Conservation (phyloP, 306 rosid species). For the Lathyrus sativus region DNA sequence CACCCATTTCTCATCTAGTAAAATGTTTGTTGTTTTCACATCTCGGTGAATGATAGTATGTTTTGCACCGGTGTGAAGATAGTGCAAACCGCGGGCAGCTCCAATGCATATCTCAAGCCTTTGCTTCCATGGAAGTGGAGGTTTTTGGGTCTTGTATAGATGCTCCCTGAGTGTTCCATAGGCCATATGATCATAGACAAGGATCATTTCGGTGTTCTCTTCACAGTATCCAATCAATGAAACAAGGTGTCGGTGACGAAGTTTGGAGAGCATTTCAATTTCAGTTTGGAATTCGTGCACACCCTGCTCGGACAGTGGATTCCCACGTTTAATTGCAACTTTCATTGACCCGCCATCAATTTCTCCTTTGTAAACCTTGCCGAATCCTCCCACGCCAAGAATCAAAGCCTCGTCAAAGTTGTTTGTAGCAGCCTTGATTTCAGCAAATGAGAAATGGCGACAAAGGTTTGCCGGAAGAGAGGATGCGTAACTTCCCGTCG, state of each 20-base stretch:
- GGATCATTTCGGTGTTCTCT: slow-evolving; percentile 96
- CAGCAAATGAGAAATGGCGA: slow-evolving; percentile 97
- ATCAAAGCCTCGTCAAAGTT: slow-evolving; percentile 84
- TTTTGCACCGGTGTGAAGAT: slow-evolving; percentile 98
- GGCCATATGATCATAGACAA: slow-evolving; percentile 95
- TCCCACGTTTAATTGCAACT: slow-evolving; percentile 98
- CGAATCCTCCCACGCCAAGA: slow-evolving; percentile 99
- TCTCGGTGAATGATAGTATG: slow-evolving; percentile 97
- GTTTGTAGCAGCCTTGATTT: slow-evolving; percentile 86
- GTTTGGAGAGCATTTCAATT: slow-evolving; percentile 99
- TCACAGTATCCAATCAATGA: slow-evolving; percentile 94
- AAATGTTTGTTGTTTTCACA: slow-evolving; percentile 96
- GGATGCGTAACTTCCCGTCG: slow-evolving; percentile 86
- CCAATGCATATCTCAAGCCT: slow-evolving; percentile 99
- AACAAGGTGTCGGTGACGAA: slow-evolving; percentile 98
- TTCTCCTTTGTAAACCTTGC: slow-evolving; percentile 95
- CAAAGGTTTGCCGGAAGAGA: slow-evolving; percentile 95
- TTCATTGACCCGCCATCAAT: slow-evolving; percentile 73
- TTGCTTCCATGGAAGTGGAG: slow-evolving; percentile 98
- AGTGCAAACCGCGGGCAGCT: slow-evolving; percentile 96
- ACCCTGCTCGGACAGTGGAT: slow-evolving; percentile 96
- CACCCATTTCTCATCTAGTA: slow-evolving; percentile 96
- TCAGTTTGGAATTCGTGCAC: slow-evolving; percentile 98
- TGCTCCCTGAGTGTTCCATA: slow-evolving; percentile 95
- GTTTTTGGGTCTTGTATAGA: slow-evolving; percentile 93